Conservation (phyloP, 805 yeast species). For the Starmerella apis region DNA sequence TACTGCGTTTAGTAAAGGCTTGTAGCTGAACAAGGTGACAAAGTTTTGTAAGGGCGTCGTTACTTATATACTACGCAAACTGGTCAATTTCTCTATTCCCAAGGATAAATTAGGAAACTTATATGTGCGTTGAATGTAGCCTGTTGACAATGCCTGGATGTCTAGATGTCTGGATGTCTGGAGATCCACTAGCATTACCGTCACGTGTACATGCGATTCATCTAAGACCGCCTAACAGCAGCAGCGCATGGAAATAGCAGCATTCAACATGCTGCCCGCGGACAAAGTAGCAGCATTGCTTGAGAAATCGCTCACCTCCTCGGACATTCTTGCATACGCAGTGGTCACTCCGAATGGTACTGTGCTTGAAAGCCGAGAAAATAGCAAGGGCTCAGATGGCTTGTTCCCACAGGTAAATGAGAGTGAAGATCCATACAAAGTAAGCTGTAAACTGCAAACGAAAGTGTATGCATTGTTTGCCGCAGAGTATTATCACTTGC, state of each 20-base stretch:
- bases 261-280: conserved; percentile 14
- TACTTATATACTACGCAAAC: too few relatives aligned
- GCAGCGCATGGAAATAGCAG: not conserved
- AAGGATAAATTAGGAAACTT: too few relatives aligned
- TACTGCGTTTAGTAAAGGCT: too few relatives aligned
- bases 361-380: conserved; percentile 22
- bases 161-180: too few relatives aligned
- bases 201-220: not conserved
- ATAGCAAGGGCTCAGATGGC: not conserved
- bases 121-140: too few relatives aligned
- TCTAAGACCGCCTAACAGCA: not conserved
- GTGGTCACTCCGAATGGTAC: conserved; percentile 16
- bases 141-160: too few relatives aligned
- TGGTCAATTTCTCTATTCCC: too few relatives aligned
- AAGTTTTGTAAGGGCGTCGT: too few relatives aligned
- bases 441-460: conserved; percentile 26
- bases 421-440: conserved; percentile 3
- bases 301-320: conserved; percentile 6
- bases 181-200: too few relatives aligned
- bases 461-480: conserved; percentile 29
- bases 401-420: conserved; percentile 6
- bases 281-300: conserved; percentile 9
- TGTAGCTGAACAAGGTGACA: too few relatives aligned
- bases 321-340: conserved; percentile 14
- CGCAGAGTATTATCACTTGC: conserved; percentile 25